Base-by-base conservation (phyloP, 495 filamentous ascomycete genomes). In the Venustampulla echinocandica region DNA sequence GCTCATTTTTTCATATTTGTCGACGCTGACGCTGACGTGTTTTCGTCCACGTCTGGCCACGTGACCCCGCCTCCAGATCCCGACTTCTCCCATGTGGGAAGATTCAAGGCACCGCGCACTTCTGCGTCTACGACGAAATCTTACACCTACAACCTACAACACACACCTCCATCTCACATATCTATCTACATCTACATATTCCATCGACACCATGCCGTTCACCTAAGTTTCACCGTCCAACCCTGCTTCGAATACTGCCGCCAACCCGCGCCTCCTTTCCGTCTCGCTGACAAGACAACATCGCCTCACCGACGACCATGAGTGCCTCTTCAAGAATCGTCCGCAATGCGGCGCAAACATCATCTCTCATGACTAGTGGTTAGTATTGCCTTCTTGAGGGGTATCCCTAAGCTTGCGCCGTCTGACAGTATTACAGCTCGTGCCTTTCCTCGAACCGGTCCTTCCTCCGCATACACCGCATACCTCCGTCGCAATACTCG, bases 281-380 rank as follows among this genome's bases (percentile, higher is more conserved):
- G 25, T 27, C 43, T 6, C 30, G 36, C 48, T 50, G 22, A 40
- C 49, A 24, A 48, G 27, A 37, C 18, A 30, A 42, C n/a, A 23
- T 24, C 36, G 5, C 17, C 17, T 46, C 53, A 38, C n/a, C n/a
- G n/a, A n/a, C n/a, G n/a, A 57, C 47, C 50, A 81, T 81, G 77
- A 81, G 75, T 69, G 71, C 71, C 57, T 77, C 80, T 32, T 66
- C 79, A 30, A 54, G 68, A 63, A 64, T 78, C 37, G 71, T 79
- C 63, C 70, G 78, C 39, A 69, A 69, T 67, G 77, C 77, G 34
- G 65, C 73, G 36, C 67, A 73, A n/a, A n/a, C n/a, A 54, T 75
- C 75, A 58, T 67, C 75, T 22, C 67, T 83, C 50, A 46, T 68
- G 55, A 61, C 53, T 53, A 59, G 62, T 50, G 64, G 74, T 68